These are phyloP conservation scores for Magnusiomyces ingens DNA, from an alignment of 1,139 yeast species.

Conservation along the genomic window DNA sequence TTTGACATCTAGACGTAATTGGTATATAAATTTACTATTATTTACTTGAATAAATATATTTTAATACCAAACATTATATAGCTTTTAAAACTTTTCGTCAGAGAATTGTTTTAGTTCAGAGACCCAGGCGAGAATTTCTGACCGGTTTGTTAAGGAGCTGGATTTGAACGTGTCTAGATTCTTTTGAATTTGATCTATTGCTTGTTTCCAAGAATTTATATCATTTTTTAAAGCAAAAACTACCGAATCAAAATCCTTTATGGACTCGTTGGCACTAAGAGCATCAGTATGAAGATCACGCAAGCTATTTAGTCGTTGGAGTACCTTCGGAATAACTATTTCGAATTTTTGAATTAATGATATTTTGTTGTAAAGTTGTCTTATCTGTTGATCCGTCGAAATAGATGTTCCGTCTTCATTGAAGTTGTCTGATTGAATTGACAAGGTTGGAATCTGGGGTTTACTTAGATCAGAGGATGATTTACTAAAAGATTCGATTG, in stretches of 20 bases:
- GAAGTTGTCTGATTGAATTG: background rate
- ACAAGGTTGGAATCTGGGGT: too few relatives aligned
- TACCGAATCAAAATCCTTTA: conserved; percentile 12
- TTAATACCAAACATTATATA: too few relatives aligned
- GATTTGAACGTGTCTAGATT: conserved; percentile 7
- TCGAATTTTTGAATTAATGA: conserved; percentile 8
- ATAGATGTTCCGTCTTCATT: background rate
- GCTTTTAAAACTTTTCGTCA: background rate
- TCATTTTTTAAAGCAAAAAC: conserved; percentile 9
- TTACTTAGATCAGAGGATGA: background rate
- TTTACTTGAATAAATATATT: too few relatives aligned
- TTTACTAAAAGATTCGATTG: background rate
- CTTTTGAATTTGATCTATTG: conserved; percentile 9
- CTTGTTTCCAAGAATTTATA: conserved; percentile 10
- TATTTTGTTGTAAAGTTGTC: conserved; percentile 7
- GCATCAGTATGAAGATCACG: conserved; percentile 15
- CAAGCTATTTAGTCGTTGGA: conserved; percentile 10
- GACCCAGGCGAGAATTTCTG: conserved; percentile 10
- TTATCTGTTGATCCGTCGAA: conserved; percentile 4
- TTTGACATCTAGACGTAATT: too few relatives aligned
- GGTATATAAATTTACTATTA: too few relatives aligned
- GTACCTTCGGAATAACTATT: conserved; percentile 12
- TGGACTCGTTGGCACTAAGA: background rate
- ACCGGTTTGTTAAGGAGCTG: conserved; percentile 5
- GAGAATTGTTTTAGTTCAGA: background rate